These are phyloP conservation scores for Calvatia gigantea DNA, from an alignment of 768 basidiomycete species.

Conservation along the genomic window DNA sequence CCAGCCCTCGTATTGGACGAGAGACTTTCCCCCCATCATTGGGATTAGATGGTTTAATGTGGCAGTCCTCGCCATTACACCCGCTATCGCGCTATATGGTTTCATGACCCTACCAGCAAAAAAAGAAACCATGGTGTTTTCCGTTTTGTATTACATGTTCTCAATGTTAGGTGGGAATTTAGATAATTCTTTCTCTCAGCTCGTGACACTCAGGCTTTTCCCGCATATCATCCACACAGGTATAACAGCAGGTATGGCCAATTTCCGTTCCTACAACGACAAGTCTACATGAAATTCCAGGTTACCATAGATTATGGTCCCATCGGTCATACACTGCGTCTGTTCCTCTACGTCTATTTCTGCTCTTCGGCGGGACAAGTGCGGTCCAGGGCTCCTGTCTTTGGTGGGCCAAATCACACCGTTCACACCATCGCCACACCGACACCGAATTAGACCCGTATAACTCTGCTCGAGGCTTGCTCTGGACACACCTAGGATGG, in stretches of 20 bases:
- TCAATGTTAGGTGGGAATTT: slow-evolving; percentile 71
- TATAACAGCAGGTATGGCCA: slow-evolving; percentile 44
- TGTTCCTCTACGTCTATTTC: slow-evolving; percentile 62
- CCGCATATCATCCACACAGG: slow-evolving; percentile 25
- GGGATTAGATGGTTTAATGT: slow-evolving; percentile 79
- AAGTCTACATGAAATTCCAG: slow-evolving; percentile 25
- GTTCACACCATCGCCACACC: slow-evolving; percentile 81
- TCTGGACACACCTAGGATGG: slow-evolving; percentile 85
- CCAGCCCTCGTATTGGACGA: slow-evolving; percentile 13
- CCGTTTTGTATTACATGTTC: slow-evolving; percentile 73
- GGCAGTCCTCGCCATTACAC: slow-evolving; percentile 64
- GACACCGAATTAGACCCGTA: slow-evolving; percentile 88
- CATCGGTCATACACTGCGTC: slow-evolving; percentile 81
- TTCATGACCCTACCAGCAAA: slow-evolving; percentile 42
- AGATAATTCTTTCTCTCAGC: neutral
- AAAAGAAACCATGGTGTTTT: slow-evolving; percentile 55
- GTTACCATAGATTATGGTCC: slow-evolving; percentile 85
- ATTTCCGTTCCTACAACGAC: neutral
- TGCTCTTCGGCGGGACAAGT: slow-evolving; percentile 73
- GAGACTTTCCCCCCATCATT: slow-evolving; percentile 43
- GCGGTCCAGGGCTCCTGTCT: slow-evolving; percentile 84
- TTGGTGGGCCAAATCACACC: slow-evolving; percentile 85
- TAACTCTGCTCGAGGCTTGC: slow-evolving; percentile 70
- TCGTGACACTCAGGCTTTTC: slow-evolving; percentile 8
- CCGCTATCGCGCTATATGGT: slow-evolving; percentile 70